phyloP scores from a whole-genome alignment of 2,329 filamentous ascomycete genomes.

The Tolypocladium sp. region DNA sequence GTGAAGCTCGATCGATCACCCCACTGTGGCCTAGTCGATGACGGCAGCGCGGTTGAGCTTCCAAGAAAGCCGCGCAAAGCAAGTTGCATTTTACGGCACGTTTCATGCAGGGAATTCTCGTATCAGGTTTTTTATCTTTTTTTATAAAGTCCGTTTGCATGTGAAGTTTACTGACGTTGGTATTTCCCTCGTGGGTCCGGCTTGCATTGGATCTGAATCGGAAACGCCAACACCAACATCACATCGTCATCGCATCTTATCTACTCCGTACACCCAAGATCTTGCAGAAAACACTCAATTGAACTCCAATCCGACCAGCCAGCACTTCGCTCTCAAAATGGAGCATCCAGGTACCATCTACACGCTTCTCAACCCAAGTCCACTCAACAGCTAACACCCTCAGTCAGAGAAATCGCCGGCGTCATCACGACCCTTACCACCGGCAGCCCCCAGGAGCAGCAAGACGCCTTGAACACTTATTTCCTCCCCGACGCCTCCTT shows the following conservation, averaged over 20 bases:
- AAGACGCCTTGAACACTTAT: conserved; percentile 56
- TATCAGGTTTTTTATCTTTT: background rate
- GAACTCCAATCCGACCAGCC: background rate
- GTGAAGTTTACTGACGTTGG: background rate
- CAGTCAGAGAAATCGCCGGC: conserved; percentile 43
- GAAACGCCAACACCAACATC: background rate
- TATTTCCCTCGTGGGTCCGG: background rate
- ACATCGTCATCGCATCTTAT: background rate
- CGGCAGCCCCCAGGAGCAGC: conserved; percentile 57
- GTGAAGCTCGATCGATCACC: background rate
- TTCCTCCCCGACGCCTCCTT: conserved; percentile 67
- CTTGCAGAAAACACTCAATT: background rate
- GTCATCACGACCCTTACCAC: conserved; percentile 63
- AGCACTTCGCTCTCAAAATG: conserved; percentile 14
- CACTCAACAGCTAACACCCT: background rate
- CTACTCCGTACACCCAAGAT: background rate
- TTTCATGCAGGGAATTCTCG: background rate
- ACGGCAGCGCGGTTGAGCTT: background rate
- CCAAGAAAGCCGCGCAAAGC: background rate
- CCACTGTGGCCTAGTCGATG: background rate
- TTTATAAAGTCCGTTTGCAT: background rate
- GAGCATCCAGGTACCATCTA: conserved; percentile 31
- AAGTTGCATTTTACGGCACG: background rate
- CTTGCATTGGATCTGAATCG: background rate
- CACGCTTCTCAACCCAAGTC: background rate